A percentile compares a stretch with the other conserved stretches of the same genome.
Evolutionary conservation across 139 green algal genomes (phyloP).

Genomic region (Chloropicon primus): DNA sequence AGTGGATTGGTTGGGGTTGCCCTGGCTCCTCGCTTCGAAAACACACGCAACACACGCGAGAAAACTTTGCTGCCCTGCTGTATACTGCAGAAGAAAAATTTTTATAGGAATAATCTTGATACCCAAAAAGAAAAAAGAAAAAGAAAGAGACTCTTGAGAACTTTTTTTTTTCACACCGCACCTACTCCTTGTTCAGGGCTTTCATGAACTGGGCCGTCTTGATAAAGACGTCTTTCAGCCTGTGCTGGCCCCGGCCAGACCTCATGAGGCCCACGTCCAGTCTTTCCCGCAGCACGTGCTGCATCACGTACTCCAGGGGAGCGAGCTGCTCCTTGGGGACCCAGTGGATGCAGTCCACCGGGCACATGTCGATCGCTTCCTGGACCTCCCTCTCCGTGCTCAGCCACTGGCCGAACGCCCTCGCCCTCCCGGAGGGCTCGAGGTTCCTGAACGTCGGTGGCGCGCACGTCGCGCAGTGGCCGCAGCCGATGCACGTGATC

Average conservation of each 20-base stretch:
- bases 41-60: too few species aligned
- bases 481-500: slow-evolving; percentile 22
- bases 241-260: too few species aligned
- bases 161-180: too few species aligned
- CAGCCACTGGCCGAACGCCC: slow-evolving; percentile 7
- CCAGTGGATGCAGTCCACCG: slow-evolving; percentile 34
- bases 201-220: neutral
- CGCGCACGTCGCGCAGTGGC: slow-evolving; percentile 16
- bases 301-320: slow-evolving; percentile 35
- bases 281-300: slow-evolving; percentile 7
- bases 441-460: slow-evolving; percentile 18
- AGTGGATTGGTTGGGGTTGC: too few species aligned
- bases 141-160: too few species aligned
- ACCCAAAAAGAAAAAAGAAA: too few species aligned
- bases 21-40: too few species aligned
- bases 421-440: slow-evolving; percentile 17
- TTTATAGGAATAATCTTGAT: too few species aligned
- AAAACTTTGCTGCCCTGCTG: too few species aligned
- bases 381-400: slow-evolving; percentile 12
- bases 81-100: too few species aligned
- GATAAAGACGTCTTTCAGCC: neutral
- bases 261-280: neutral
- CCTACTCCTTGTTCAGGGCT: too few species aligned
- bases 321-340: slow-evolving; percentile 26
- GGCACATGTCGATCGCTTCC: slow-evolving; percentile 22